Evolutionary conservation across 257 asterid species (phyloP), one percentile per base, ranked within the genome.

Genomic region (Petunia axillaris): DNA sequence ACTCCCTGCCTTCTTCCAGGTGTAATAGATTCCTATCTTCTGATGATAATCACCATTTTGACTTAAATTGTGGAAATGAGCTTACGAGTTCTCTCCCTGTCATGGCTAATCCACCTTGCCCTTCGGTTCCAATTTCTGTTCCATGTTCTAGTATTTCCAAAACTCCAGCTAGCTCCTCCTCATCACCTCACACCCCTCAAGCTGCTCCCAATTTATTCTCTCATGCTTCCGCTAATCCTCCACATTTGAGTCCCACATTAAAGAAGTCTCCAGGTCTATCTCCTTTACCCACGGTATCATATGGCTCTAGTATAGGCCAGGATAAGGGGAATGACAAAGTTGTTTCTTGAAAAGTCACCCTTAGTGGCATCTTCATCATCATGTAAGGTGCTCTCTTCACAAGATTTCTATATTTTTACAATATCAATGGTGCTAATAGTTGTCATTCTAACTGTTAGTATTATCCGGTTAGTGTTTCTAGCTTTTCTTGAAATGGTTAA

Each of bases 371-470:
- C 83, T 57, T 75, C 86, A 48, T 55, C 62, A 53, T 81, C 90
- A 74, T 81, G 97, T 93, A 88, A 91, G 97, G 83, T 75, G 6
- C 58, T 13, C n/a, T 39, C 37, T 4, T 55, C 76, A 38, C 46
- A 4, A 25, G 54, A 14, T 73, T 35, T 40, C 57, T 76, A 52
- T 78, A 39, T 43, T 11, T 63, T 59, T 36, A 59, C 64, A 59
- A 59, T 14, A 59, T 59, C 3, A 15, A 4, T 59, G 3, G 64
- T 59, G 15, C 25, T 16, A 36, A 59, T 36, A 13, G 15, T 4
- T 16, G 64, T 16, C 64, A 1, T 8, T 13, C 64, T 13, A 15
- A 59, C 25, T 13, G 25, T 36, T 59, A 36, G 25, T 59, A 59
- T 59, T 59, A 13, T 13, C 5, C 64, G 4, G 36, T 59, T 6